Percentiles rank a stretch among this genome's conserved stretches.
These are phyloP conservation scores for Huntiella abstrusa DNA, from an alignment of 2,329 filamentous ascomycete genomes.

Conservation along the genomic window DNA sequence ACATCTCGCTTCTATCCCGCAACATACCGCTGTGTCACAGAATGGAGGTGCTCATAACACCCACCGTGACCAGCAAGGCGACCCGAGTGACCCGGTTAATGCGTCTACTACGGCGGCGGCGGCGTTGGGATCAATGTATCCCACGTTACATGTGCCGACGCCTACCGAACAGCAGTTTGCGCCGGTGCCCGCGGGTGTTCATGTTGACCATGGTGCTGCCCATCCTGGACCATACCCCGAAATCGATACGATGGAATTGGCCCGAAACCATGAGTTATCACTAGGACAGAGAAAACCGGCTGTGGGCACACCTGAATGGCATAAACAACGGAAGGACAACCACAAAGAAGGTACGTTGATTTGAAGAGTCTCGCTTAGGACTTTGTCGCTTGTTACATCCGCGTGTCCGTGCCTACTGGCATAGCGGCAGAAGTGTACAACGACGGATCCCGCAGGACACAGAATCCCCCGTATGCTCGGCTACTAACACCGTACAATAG, in stretches of 20 bases:
- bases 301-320: constrained; percentile 96
- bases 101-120: constrained; percentile 42
- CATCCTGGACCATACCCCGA: not conserved
- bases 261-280: constrained; percentile 5
- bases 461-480: constrained; percentile 1
- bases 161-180: constrained; percentile 40
- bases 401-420: too few relatives aligned
- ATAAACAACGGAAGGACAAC: constrained; percentile 90
- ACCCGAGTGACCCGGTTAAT: constrained; percentile 30
- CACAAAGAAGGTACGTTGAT: constrained; percentile 76
- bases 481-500: constrained; percentile 28
- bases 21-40: not conserved
- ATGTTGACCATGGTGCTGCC: not conserved
- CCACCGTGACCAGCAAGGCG: constrained; percentile 15
- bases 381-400: not conserved
- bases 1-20: too few relatives aligned
- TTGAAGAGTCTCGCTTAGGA: not conserved
- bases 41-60: not conserved
- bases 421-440: too few relatives aligned
- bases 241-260: constrained; percentile 3
- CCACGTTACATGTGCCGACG: constrained; percentile 37
- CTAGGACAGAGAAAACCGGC: constrained; percentile 45
- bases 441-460: too few relatives aligned
- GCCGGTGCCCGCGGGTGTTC: constrained; percentile 11
- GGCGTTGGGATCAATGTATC: constrained; percentile 38